Evolutionary conservation across 1,139 yeast genomes (phyloP), one percentile per base, ranked within the genome.

Genomic region (Yarrowia galli): DNA sequence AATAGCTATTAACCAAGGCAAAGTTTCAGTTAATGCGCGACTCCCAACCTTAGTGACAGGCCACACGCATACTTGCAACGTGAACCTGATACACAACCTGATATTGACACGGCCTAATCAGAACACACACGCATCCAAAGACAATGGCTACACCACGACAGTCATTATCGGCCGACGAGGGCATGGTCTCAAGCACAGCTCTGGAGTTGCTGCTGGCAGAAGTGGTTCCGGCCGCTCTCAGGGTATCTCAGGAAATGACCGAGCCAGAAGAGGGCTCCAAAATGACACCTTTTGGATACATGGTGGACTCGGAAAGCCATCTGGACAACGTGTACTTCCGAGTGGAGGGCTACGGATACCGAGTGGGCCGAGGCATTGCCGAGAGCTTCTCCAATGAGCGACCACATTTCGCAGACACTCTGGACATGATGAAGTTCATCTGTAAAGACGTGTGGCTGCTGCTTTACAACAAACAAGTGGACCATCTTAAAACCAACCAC

Each of bases 361-460:
- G 85, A 56, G 83, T 93, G 5, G 98, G 98, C 0, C 80, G 83
- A 49, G 87, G 92, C 67, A 77, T 93, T 40, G 85, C 92, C 1
- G 96, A 92, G 74, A 79, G 89, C 45, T 79, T 92, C 69, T 84
- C 92, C 53, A 89, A 87, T 73, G 84, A 84, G 70, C 80, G 76
- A 67, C 84, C 80, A 71, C 82, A 84, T 65, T 82, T 84, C 63
- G 79, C 79, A 67, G 95, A 90, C 70, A 82, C 89, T 25, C 78
- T 93, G 63, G 95, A 91, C 72, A 85, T 92, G 65, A 91, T 93
- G 92, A 93, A 93, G 78, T 92, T 92, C 75, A 86, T 93, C 1
- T 92, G 98, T 77, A 85, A 97, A 65, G 98, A 95, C 73, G 89
- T 93, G 45, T 93, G 98, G 98, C 87, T 85, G 73, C 79, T 84